Base-by-base conservation (phyloP, 2,329 filamentous ascomycete species). In the Tolypocladium cylindrosporum region DNA sequence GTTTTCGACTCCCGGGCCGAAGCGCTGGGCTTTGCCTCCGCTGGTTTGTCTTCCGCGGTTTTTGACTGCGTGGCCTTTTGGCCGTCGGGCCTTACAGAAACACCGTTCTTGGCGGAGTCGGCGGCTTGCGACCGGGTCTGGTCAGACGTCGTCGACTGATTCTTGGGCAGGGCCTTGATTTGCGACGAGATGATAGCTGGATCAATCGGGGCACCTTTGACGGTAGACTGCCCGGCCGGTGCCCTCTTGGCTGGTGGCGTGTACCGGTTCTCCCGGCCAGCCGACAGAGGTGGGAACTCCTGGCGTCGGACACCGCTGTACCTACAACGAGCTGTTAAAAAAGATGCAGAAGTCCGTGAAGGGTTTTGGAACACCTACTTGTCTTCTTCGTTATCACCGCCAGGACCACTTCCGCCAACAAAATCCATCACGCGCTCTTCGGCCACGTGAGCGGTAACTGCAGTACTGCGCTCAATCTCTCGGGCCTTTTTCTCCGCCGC, bases 131-230 rank as follows among this genome's bases (percentile, higher is more conserved):
- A 39, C n/a, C 61, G 62, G 36, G 62, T 36, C 54, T 69, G 66
- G 39, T 72, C 69, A 3, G 62, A 55, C 16, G 59, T 41, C 2
- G 57, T 60, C 57, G 65, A 42, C 51, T 69, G 68, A 60, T 73
- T 74, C 66, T 78, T 77, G 37, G 74, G 66, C 24, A 71, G 71
- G 36, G 68, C 72, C 66, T 80, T 83, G 59, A 96, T 77, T 67
- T 91, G 87, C n/a, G 91, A 87, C 8, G 90, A 93, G 67, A 97
- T 95, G 68, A 96, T 96, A 40, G 92, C 90, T 60, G 91, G 90
- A 69, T 96, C 90, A 55, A 93, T 83, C 16, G 90, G 90, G 45
- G 85, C 89, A 50, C 90, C 88, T 63, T 85, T 81, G 27, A 92
- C 86, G 10, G 87, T 89, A 5, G 90, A 78, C 62, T 90, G 83